phyloP scores from a whole-genome alignment of 2,329 filamentous ascomycete species.

The Dryadomyces quercivorus region DNA sequence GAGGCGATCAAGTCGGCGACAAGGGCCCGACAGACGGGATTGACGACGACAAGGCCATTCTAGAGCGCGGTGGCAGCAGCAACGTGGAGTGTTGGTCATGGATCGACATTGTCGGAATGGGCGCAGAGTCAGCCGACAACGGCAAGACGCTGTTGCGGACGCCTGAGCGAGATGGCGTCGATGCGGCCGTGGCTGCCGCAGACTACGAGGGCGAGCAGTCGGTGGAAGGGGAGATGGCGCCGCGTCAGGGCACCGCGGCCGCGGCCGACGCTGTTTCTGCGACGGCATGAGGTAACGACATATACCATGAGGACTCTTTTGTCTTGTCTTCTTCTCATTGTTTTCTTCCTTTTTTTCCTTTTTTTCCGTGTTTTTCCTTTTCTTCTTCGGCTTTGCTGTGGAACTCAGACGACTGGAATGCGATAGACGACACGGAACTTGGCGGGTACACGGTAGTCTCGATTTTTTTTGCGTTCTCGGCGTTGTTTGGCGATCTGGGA shows the following conservation, averaged over 20 bases:
- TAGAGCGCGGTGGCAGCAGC: constrained; percentile 27
- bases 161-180: constrained; percentile 7
- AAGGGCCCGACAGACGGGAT: constrained; percentile 23
- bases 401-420: no score
- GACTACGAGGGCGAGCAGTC: constrained; percentile 17
- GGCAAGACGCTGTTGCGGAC: constrained; percentile 9
- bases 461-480: background rate
- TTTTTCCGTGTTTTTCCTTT: background rate
- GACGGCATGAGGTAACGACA: background rate
- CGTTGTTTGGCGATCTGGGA: background rate
- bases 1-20: constrained; percentile 3
- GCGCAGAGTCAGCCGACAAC: constrained; percentile 15
- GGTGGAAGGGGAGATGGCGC: constrained; percentile 25
- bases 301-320: background rate
- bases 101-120: constrained; percentile 41
- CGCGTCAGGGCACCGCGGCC: constrained; percentile 7
- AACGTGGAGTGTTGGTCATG: constrained; percentile 36
- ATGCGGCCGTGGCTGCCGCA: constrained; percentile 9
- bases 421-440: no score
- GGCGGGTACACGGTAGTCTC: no score
- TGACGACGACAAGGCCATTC: constrained; percentile 37
- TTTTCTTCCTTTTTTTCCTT: background rate
- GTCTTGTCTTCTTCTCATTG: background rate
- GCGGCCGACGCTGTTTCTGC: background rate
- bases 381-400: background rate